Percentiles rank a stretch among this genome's conserved stretches.
These are phyloP conservation scores for Phlyctochytrium bullatum DNA, from an alignment of 192 early-diverging fungal genomes.

Conservation along the genomic window DNA sequence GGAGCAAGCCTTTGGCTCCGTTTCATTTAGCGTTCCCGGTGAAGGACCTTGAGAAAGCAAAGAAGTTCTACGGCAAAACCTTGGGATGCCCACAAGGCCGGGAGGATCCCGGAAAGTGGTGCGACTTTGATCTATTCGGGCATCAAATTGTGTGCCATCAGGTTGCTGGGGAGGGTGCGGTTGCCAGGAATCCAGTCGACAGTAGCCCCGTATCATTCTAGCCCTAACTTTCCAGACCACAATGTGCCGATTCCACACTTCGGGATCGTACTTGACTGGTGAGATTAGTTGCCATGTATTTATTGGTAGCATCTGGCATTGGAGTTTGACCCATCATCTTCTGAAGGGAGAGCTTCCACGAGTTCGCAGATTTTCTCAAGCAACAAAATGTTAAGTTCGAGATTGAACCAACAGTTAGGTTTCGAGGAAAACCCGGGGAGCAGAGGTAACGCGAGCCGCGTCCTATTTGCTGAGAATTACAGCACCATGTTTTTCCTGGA, in stretches of 20 bases:
- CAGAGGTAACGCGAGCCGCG: too few species aligned
- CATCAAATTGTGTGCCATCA: slow-evolving; percentile 35
- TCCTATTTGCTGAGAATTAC: neutral
- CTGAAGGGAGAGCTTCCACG: slow-evolving; percentile 27
- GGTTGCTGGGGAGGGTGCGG: neutral
- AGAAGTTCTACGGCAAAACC: slow-evolving; percentile 26
- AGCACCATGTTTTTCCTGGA: slow-evolving; percentile 30
- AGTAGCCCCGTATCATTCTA: neutral
- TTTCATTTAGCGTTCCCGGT: slow-evolving; percentile 38
- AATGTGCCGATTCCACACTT: slow-evolving; percentile 41
- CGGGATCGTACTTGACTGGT: slow-evolving; percentile 39
- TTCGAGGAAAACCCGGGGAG: slow-evolving; percentile 20
- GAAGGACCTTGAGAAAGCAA: slow-evolving; percentile 17
- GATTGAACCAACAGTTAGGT: slow-evolving; percentile 30
- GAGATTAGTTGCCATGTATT: too few species aligned
- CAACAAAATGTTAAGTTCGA: slow-evolving; percentile 31
- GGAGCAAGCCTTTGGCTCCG: slow-evolving; percentile 18
- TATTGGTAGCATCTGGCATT: too few species aligned
- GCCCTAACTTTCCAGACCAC: slow-evolving; percentile 16
- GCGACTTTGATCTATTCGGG: slow-evolving; percentile 37
- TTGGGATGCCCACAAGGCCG: slow-evolving; percentile 32
- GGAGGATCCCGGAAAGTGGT: slow-evolving; percentile 23
- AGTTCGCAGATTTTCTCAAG: slow-evolving; percentile 19
- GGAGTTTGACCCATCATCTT: too few species aligned
- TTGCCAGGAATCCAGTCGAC: neutral